Evolutionary conservation across 2,329 filamentous ascomycete genomes (phyloP).

Genomic region (Ophiostoma himal-ulmi): DNA sequence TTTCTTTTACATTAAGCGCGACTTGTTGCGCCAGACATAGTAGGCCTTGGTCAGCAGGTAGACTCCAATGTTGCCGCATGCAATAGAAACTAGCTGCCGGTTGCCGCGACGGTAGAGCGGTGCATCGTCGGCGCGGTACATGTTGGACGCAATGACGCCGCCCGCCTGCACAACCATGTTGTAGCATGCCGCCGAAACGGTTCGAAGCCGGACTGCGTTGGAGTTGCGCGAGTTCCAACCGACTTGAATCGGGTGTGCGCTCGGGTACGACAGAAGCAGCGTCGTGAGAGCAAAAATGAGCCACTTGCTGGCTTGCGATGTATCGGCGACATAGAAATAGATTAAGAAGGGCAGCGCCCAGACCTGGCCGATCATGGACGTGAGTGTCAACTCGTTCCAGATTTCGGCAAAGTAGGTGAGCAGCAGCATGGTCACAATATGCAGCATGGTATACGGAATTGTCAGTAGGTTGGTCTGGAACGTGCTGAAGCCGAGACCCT

Average conservation of each 20-base stretch:
- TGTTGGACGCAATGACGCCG: constrained; percentile 39
- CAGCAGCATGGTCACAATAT: constrained; percentile 36
- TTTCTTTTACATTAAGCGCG: background rate
- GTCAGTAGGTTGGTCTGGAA: constrained; percentile 59
- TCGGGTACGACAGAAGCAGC: constrained; percentile 39
- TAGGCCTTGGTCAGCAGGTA: constrained; percentile 32
- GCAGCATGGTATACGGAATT: constrained; percentile 46
- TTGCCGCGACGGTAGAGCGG: constrained; percentile 53
- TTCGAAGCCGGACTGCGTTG: constrained; percentile 55
- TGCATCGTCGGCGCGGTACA: constrained; percentile 36
- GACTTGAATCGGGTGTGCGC: constrained; percentile 44
- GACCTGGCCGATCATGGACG: constrained; percentile 46
- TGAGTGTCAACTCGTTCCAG: constrained; percentile 46
- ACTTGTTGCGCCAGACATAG: constrained; percentile 34
- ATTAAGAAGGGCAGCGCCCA: constrained; percentile 58
- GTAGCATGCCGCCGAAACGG: constrained; percentile 59
- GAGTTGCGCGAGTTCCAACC: constrained; percentile 51
- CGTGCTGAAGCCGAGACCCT: constrained; percentile 51
- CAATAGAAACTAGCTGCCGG: constrained; percentile 47
- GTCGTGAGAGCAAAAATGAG: constrained; percentile 39
- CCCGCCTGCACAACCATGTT: constrained; percentile 48
- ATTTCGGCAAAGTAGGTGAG: constrained; percentile 40
- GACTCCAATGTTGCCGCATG: constrained; percentile 31
- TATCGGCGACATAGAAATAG: constrained; percentile 41
- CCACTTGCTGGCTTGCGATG: constrained; percentile 38